phyloP scores from a whole-genome alignment of 768 basidiomycete genomes.

The Lentinula sp. region DNA sequence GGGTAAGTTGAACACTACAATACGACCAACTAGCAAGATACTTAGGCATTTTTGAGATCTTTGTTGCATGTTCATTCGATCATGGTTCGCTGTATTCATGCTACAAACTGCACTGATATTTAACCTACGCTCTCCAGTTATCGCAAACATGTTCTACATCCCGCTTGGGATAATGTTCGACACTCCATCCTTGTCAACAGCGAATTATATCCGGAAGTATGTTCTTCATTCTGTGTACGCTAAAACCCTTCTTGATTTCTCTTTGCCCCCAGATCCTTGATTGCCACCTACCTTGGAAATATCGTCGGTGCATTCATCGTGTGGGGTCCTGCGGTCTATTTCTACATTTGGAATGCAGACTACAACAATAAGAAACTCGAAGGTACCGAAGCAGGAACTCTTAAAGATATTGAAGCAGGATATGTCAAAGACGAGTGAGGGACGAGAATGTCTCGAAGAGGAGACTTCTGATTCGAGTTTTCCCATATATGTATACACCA shows the following conservation, averaged over 20 bases:
- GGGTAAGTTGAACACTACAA: conserved; percentile 32
- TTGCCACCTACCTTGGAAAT: conserved; percentile 63
- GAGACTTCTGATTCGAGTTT: no score
- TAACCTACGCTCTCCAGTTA: conserved; percentile 29
- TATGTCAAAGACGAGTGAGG: not conserved
- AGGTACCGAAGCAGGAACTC: not conserved
- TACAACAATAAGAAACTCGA: not conserved
- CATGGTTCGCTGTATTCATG: conserved; percentile 40
- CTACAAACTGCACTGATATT: not conserved
- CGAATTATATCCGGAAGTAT: conserved; percentile 62
- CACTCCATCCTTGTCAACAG: conserved; percentile 37
- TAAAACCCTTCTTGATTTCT: not conserved
- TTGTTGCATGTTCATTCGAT: conserved; percentile 66
- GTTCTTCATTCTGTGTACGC: not conserved
- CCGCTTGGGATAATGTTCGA: conserved; percentile 68
- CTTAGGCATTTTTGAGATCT: conserved; percentile 34
- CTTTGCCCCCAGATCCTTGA: conserved; percentile 38
- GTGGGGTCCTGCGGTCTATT: conserved; percentile 57
- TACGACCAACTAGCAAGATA: not conserved
- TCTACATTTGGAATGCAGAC: conserved; percentile 47
- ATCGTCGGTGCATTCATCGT: conserved; percentile 60
- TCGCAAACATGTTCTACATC: conserved; percentile 75
- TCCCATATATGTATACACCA: no score
- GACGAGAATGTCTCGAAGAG: no score
- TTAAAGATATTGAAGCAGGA: not conserved